These are phyloP conservation scores for Phaffia tasmanica DNA, from an alignment of 768 basidiomycete species.

Conservation along the genomic window DNA sequence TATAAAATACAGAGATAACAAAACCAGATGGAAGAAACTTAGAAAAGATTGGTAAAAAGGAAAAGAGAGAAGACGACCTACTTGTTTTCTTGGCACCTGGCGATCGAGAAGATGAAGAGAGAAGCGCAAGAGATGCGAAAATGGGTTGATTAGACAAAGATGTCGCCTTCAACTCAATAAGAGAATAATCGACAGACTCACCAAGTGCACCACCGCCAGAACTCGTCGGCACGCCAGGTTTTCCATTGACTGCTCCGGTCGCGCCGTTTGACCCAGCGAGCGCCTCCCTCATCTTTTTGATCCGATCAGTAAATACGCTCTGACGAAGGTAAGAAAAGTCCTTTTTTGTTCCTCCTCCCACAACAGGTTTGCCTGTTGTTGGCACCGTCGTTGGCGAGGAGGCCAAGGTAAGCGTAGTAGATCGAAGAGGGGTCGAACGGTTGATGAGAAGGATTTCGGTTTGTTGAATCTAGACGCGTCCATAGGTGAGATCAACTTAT, in stretches of 20 bases:
- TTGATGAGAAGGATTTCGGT: conserved; percentile 21
- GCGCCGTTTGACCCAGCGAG: conserved; percentile 2
- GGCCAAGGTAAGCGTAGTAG: conserved; percentile 19
- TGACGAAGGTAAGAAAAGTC: conserved; percentile 24
- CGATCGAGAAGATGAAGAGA: background rate
- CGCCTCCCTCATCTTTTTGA: conserved; percentile 12
- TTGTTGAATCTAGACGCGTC: conserved; percentile 20
- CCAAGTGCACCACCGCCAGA: background rate
- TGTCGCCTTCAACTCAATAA: too few species aligned
- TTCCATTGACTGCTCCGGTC: background rate
- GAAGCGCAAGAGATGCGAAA: too few species aligned
- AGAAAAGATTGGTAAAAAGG: background rate
- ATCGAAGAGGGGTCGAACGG: conserved; percentile 23
- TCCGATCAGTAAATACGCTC: conserved; percentile 21
- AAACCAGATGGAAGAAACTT: background rate
- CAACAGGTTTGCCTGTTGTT: conserved; percentile 5
- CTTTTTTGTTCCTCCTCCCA: conserved; percentile 8
- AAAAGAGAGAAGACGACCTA: background rate
- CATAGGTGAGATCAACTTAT: background rate
- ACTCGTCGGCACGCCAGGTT: background rate
- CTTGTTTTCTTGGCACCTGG: conserved; percentile 19
- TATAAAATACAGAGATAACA: background rate
- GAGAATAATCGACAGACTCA: background rate
- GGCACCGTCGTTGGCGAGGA: conserved; percentile 1
- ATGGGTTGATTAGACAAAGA: background rate